A percentile compares a stretch with the other conserved stretches of the same genome.
These are phyloP conservation scores for Dothidotthia symphoricarpi DNA, from an alignment of 2,329 filamentous ascomycete genomes.

Conservation along the genomic window DNA sequence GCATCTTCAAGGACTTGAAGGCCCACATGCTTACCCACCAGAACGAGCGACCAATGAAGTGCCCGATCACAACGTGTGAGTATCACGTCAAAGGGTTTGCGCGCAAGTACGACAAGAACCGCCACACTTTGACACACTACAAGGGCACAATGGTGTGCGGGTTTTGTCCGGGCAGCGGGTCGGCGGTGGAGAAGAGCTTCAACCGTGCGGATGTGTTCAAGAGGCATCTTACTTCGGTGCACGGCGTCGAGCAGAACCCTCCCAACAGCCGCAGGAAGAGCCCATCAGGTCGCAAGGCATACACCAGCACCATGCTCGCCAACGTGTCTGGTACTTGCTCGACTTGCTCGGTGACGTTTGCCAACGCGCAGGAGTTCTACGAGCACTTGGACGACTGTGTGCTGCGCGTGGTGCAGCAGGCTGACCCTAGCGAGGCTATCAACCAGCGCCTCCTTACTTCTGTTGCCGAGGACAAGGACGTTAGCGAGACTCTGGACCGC, in stretches of 20 bases:
- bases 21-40: slow-evolving; percentile 95
- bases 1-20: slow-evolving; percentile 85
- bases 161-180: slow-evolving; percentile 87
- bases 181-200: slow-evolving; percentile 88
- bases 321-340: slow-evolving; percentile 81
- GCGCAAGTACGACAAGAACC: slow-evolving; percentile 93
- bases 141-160: slow-evolving; percentile 97
- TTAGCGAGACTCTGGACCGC: slow-evolving; percentile 41
- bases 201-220: slow-evolving; percentile 97
- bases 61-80: slow-evolving; percentile 86
- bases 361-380: slow-evolving; percentile 91
- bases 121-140: slow-evolving; percentile 92
- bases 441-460: slow-evolving; percentile 44
- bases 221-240: slow-evolving; percentile 83
- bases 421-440: slow-evolving; percentile 45
- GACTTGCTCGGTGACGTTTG: slow-evolving; percentile 82
- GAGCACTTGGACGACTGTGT: slow-evolving; percentile 82
- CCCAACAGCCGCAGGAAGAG: slow-evolving; percentile 84
- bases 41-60: slow-evolving; percentile 88
- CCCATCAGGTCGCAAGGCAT: slow-evolving; percentile 60
- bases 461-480: slow-evolving; percentile 42
- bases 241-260: slow-evolving; percentile 88
- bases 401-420: slow-evolving; percentile 57
- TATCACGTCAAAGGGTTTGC: slow-evolving; percentile 92
- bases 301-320: slow-evolving; percentile 48